Percentiles rank a stretch among this genome's conserved stretches.
Conservation (phyloP, 306 rosid genomes). For the Erythrophleum fordii region DNA sequence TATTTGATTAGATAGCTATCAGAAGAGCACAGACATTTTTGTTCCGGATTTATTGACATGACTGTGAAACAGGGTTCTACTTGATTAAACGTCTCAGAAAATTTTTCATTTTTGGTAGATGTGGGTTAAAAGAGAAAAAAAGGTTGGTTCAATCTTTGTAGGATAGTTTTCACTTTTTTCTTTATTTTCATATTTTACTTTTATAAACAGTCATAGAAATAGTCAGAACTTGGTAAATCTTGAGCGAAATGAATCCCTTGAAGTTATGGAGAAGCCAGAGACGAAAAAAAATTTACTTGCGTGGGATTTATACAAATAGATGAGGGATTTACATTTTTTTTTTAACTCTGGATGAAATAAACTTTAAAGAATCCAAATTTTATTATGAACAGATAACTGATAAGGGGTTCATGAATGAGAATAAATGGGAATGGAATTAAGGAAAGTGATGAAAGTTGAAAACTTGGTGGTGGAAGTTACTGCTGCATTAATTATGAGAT, state of each 20-base stretch:
- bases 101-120: background rate
- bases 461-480: background rate
- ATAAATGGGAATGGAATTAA: background rate
- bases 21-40: background rate
- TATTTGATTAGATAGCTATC: conserved; percentile 26
- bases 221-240: no score
- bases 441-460: background rate
- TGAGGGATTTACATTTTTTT: no score
- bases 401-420: background rate
- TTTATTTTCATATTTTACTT: no score
- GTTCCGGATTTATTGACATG: background rate
- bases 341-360: no score
- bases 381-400: no score
- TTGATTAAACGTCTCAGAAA: background rate
- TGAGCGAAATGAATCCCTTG: no score
- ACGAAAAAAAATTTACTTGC: no score
- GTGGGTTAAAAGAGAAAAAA: background rate
- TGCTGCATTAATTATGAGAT: background rate
- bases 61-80: background rate
- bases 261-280: no score
- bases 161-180: no score
- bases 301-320: no score
- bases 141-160: background rate
- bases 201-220: no score
- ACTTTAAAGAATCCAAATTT: no score